Conservation (phyloP, 192 early-diverging fungal genomes). For the Backusella tarrabulga region DNA sequence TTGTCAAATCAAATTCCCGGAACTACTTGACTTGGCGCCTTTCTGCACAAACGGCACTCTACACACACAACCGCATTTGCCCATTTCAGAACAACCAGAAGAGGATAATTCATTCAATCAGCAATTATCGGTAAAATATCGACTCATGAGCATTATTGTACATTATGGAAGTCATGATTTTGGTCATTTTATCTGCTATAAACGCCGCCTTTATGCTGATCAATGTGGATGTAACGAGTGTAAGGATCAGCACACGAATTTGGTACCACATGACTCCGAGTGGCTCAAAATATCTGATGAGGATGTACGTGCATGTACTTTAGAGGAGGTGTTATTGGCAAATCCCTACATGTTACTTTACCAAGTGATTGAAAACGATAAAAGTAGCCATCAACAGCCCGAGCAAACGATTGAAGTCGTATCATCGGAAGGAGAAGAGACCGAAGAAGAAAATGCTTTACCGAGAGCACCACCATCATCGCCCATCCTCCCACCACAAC, state of each 20-base stretch:
- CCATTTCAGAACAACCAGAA: slow-evolving; percentile 40
- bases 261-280: slow-evolving; percentile 32
- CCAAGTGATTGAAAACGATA: slow-evolving; percentile 30
- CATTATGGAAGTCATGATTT: slow-evolving; percentile 73
- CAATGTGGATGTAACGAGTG: slow-evolving; percentile 26
- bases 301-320: slow-evolving; percentile 55
- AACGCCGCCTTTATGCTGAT: slow-evolving; percentile 40
- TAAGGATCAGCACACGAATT: neutral
- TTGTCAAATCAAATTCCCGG: slow-evolving; percentile 74
- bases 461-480: slow-evolving; percentile 1
- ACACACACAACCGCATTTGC: slow-evolving; percentile 49
- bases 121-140: slow-evolving; percentile 40
- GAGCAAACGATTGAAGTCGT: neutral
- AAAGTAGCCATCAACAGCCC: neutral
- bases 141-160: slow-evolving; percentile 62
- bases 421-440: neutral
- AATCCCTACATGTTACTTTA: slow-evolving; percentile 74
- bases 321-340: slow-evolving; percentile 57
- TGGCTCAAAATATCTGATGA: slow-evolving; percentile 74
- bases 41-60: slow-evolving; percentile 68
- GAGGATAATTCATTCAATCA: neutral
- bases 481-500: neutral
- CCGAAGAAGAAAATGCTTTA: neutral
- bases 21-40: slow-evolving; percentile 70
- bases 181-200: slow-evolving; percentile 77